Conservation (phyloP, 2,329 filamentous ascomycete genomes). For the Hymenoscyphus albidus region DNA sequence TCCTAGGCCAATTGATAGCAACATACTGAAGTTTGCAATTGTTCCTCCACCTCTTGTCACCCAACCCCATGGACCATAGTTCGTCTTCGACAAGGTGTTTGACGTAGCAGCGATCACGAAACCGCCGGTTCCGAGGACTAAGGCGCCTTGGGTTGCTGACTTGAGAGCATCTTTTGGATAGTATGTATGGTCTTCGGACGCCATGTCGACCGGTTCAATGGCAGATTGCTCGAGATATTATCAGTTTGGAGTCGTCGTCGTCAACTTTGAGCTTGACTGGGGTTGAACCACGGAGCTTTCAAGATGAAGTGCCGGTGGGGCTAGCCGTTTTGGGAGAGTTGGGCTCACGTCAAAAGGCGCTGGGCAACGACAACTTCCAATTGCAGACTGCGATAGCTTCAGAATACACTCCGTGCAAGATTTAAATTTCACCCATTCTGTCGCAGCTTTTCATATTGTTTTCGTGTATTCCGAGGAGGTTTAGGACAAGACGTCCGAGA, state of each 20-base stretch:
- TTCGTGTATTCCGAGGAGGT: too few species aligned
- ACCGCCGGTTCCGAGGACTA: slow-evolving; percentile 64
- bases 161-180: slow-evolving; percentile 72
- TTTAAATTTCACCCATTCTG: too few species aligned
- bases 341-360: too few species aligned
- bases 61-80: slow-evolving; percentile 75
- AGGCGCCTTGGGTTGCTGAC: slow-evolving; percentile 58
- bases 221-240: slow-evolving; percentile 12
- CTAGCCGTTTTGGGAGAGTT: background rate
- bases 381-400: too few species aligned
- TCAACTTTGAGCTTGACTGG: background rate
- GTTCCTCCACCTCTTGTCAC: slow-evolving; percentile 75
- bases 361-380: too few species aligned
- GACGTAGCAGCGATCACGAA: slow-evolving; percentile 72
- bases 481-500: too few species aligned
- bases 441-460: too few species aligned
- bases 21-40: slow-evolving; percentile 60
- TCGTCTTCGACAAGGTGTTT: slow-evolving; percentile 80
- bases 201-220: slow-evolving; percentile 42
- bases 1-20: slow-evolving; percentile 10
- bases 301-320: background rate
- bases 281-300: slow-evolving; percentile 3
- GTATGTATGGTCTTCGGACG: slow-evolving; percentile 52
- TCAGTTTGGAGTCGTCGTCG: slow-evolving; percentile 4
- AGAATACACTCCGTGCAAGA: too few species aligned